Conservation (phyloP, 495 filamentous ascomycete species). For the Aspergillus cristatus region DNA sequence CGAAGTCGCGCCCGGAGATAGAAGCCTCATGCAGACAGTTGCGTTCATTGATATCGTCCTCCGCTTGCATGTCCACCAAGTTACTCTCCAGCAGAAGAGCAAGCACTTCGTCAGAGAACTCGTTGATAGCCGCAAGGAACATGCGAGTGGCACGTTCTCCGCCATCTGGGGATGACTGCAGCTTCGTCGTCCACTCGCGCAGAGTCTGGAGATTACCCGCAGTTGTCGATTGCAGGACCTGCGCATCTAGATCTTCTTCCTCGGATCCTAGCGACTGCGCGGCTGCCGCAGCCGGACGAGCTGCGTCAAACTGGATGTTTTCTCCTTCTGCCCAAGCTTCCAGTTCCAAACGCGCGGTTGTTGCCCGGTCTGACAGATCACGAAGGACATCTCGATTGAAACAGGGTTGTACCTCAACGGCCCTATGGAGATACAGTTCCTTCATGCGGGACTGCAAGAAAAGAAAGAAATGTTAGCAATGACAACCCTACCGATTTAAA, state of each 20-base stretch:
- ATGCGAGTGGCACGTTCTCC: conserved; percentile 72
- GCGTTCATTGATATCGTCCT: conserved; percentile 94
- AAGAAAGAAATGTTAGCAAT: conserved; percentile 11
- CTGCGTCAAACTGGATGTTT: conserved; percentile 67
- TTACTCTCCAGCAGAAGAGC: conserved; percentile 67
- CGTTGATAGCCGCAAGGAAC: conserved; percentile 79
- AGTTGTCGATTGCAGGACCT: conserved; percentile 80
- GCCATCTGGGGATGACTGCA: conserved; percentile 44
- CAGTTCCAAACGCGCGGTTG: conserved; percentile 82
- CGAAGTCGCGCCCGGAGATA: conserved; percentile 72
- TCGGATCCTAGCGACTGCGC: conserved; percentile 60
- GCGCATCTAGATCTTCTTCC: conserved; percentile 77
- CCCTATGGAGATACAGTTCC: conserved; percentile 89
- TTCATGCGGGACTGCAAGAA: conserved; percentile 73
- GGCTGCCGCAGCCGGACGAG: conserved; percentile 46
- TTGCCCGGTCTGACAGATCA: conserved; percentile 91
- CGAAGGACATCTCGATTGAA: conserved; percentile 96
- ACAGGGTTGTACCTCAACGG: conserved; percentile 94
- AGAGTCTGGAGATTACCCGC: conserved; percentile 56
- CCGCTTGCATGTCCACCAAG: conserved; percentile 74
- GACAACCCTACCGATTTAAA: conserved; percentile 2
- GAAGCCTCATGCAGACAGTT: conserved; percentile 94
- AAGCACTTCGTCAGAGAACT: conserved; percentile 72
- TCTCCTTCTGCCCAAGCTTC: conserved; percentile 97
- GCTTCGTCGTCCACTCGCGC: conserved; percentile 52